Evolutionary conservation across 164 flowering plant species (phyloP).

Genomic region (Stephania japonica): DNA sequence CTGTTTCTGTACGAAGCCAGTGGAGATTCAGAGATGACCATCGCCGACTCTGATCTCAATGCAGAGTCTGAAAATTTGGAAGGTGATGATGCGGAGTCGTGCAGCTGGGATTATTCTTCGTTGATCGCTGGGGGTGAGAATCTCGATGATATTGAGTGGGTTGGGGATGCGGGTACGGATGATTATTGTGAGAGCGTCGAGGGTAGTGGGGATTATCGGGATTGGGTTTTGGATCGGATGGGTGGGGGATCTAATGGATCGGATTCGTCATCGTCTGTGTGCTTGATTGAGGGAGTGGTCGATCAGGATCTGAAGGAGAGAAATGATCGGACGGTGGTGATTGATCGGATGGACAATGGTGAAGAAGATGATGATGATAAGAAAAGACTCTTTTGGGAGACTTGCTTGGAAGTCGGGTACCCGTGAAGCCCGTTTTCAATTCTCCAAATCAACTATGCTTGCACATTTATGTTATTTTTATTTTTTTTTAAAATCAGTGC

Average conservation of each 20-base stretch:
- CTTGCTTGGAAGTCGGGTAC: conserved; percentile 7
- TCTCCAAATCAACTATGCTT: too few species aligned
- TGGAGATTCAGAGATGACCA: conserved; percentile 20
- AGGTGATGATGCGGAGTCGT: conserved; percentile 19
- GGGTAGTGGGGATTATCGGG: not conserved
- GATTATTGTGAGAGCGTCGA: not conserved
- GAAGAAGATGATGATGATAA: conserved; percentile 15
- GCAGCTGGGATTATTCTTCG: conserved; percentile 3
- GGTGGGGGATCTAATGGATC: not conserved
- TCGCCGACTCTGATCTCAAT: not conserved
- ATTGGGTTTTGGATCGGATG: not conserved
- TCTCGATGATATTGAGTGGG: not conserved
- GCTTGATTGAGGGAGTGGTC: not conserved
- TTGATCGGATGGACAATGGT: not conserved
- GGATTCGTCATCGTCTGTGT: not conserved
- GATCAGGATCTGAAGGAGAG: not conserved
- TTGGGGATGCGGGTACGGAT: not conserved
- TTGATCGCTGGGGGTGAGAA: not conserved
- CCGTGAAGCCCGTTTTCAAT: not conserved
- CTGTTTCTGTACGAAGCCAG: conserved; percentile 17
- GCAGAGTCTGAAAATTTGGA: not conserved
- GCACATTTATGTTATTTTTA: too few species aligned
- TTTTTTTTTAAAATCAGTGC: too few species aligned
- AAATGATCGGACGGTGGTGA: not conserved
- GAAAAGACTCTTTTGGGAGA: conserved; percentile 23